Evolutionary conservation across 768 basidiomycete genomes (phyloP).

Genomic region (Tulasnella sp.): DNA sequence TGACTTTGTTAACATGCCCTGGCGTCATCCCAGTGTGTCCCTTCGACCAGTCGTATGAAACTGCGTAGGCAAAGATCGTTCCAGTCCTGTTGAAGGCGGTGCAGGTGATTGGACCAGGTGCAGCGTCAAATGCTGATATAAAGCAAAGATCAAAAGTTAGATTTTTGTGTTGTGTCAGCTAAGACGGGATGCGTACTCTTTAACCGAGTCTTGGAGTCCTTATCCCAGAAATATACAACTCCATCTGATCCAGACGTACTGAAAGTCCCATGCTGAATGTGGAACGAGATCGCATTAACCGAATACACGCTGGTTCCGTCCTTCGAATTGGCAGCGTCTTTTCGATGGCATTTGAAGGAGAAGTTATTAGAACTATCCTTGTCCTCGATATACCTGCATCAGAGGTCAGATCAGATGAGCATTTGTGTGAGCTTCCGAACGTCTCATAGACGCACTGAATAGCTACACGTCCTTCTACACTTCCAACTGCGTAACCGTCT

Average conservation of each 20-base stretch:
- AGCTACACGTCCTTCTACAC: slow-evolving; percentile 84
- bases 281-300: slow-evolving; percentile 80
- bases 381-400: slow-evolving; percentile 9
- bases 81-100: slow-evolving; percentile 82
- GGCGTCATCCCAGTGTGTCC: slow-evolving; percentile 77
- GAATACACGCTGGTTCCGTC: slow-evolving; percentile 64
- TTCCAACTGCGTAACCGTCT: slow-evolving; percentile 74
- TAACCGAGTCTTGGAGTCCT: slow-evolving; percentile 80
- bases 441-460: slow-evolving; percentile 61
- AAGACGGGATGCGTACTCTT: slow-evolving; percentile 48
- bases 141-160: neutral
- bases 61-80: slow-evolving; percentile 79
- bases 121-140: slow-evolving; percentile 53
- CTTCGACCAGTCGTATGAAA: slow-evolving; percentile 92
- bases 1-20: slow-evolving; percentile 32
- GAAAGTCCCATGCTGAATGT: slow-evolving; percentile 75
- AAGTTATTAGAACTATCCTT: slow-evolving; percentile 51
- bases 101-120: slow-evolving; percentile 64
- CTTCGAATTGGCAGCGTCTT: slow-evolving; percentile 43
- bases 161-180: neutral
- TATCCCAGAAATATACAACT: slow-evolving; percentile 86
- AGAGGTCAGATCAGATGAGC: neutral
- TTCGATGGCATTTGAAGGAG: slow-evolving; percentile 76
- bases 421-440: neutral
- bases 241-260: slow-evolving; percentile 77